These are phyloP conservation scores for Salix udensis DNA, from an alignment of 345 rosid genomes.

Conservation along the genomic window DNA sequence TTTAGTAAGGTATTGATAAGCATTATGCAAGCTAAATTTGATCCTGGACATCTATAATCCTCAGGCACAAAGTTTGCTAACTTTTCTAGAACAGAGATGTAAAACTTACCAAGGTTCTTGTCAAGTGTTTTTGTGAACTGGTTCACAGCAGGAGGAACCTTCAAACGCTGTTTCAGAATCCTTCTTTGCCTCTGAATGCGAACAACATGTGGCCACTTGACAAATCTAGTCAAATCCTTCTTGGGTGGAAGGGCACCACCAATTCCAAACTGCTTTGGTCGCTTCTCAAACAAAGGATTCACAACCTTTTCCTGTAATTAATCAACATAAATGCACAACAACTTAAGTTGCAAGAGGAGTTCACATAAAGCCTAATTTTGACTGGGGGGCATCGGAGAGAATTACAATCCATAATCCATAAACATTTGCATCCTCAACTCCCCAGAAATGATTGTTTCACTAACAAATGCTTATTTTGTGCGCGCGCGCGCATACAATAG, in stretches of 20 bases:
- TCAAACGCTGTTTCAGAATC: conserved; percentile 72
- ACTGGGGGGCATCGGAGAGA: neutral
- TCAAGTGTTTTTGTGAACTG: conserved; percentile 92
- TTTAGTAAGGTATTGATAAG: neutral
- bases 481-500: neutral
- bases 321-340: neutral
- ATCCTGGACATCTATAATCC: neutral
- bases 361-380: neutral
- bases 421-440: neutral
- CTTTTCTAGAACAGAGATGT: neutral
- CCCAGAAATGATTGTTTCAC: neutral
- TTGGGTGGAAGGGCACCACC: conserved; percentile 87
- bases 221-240: conserved; percentile 67
- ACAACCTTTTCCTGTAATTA: conserved; percentile 52
- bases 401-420: neutral
- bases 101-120: conserved; percentile 63
- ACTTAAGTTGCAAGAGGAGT: neutral
- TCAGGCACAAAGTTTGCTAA: too few relatives aligned
- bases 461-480: too few relatives aligned
- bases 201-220: conserved; percentile 70
- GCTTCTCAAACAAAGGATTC: conserved; percentile 73
- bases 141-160: conserved; percentile 84
- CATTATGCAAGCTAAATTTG: neutral
- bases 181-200: conserved; percentile 78
- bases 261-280: conserved; percentile 83